A percentile compares a stretch with the other conserved stretches of the same genome.
These are phyloP conservation scores for Ruellia speciosa DNA, from an alignment of 305 asterid genomes.

Conservation along the genomic window DNA sequence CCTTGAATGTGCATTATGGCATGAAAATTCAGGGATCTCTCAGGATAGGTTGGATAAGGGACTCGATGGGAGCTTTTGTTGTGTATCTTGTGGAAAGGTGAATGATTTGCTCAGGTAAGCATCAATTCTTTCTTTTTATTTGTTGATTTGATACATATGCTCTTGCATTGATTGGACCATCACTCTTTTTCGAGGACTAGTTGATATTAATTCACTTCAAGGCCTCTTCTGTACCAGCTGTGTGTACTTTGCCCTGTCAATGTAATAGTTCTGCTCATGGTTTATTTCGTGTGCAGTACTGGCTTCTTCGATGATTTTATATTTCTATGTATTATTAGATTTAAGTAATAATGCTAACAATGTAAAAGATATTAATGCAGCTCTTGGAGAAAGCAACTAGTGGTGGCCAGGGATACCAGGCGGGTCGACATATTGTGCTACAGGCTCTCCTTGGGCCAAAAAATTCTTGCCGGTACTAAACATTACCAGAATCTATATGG, in stretches of 20 bases:
- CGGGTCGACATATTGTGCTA: conserved; percentile 75
- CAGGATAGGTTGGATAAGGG: conserved; percentile 49
- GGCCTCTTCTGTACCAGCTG: neutral
- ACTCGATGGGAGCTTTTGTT: conserved; percentile 70
- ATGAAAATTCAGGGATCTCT: conserved; percentile 49
- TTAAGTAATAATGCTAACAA: conserved; percentile 11
- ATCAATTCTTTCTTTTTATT: conserved; percentile 2
- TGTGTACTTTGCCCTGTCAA: neutral
- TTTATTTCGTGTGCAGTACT: neutral
- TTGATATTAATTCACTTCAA: neutral
- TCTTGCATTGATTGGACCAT: too few relatives aligned
- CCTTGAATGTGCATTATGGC: conserved; percentile 68
- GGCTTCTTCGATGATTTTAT: neutral
- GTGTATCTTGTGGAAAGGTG: conserved; percentile 79
- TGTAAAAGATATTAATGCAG: conserved; percentile 33
- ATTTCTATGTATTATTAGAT: neutral
- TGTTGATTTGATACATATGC: neutral
- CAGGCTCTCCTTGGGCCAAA: conserved; percentile 62
- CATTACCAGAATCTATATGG: conserved; percentile 47
- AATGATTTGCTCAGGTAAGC: conserved; percentile 77
- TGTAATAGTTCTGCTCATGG: neutral
- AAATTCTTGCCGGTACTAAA: conserved; percentile 65
- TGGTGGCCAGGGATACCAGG: conserved; percentile 77
- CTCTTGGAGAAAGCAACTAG: conserved; percentile 75
- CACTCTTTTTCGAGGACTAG: neutral